Base-by-base conservation (phyloP, 2,329 filamentous ascomycete species). In the Arthrinium phaeospermum region DNA sequence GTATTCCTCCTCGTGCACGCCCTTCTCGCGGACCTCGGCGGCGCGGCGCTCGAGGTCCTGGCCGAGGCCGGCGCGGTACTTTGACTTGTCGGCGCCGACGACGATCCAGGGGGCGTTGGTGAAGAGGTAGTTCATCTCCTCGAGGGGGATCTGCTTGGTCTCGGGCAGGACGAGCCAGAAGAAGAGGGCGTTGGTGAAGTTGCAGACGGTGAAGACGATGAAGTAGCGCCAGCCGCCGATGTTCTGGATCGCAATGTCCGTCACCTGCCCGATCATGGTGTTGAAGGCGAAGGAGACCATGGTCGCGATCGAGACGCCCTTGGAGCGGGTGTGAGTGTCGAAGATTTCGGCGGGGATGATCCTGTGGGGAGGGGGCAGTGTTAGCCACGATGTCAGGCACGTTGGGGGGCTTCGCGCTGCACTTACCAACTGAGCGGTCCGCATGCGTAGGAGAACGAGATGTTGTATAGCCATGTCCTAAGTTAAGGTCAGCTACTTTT, bases 391-490 rank as follows among this genome's bases (percentile, higher is more conserved):
- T 8, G n/a, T n/a, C n/a, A n/a, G n/a, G n/a, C n/a, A n/a, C n/a
- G n/a, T n/a, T n/a, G n/a, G n/a, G n/a, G n/a, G n/a, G n/a, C n/a
- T n/a, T n/a, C 10, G 3, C 3, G 22, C 8, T n/a, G 10, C 30
- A 71, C 75, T 73, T 75, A 78, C 78, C 79, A 80, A 30, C 27
- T 88, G 86, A 94, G 82, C 0, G 93, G 92, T 30, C 93, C 93
- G 73, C 91, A 93, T 2, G 91, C 92, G 46, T 88, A 87, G 4
- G 88, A 91, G 85, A 94, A 95, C 57, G 87, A 91, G 83, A 94
- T 92, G 82, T 95, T 95, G 86, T 94, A 95, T 1, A 93, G 80
- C 93, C 93, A 95, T 0, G 93, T 95, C 76, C 89, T 86, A 57
- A 73, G 14, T 69, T 6, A 13, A 68, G 4, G 34, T 53, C 44